Conservation (phyloP, 495 filamentous ascomycete species). For the Evansstolkia leycettana region DNA sequence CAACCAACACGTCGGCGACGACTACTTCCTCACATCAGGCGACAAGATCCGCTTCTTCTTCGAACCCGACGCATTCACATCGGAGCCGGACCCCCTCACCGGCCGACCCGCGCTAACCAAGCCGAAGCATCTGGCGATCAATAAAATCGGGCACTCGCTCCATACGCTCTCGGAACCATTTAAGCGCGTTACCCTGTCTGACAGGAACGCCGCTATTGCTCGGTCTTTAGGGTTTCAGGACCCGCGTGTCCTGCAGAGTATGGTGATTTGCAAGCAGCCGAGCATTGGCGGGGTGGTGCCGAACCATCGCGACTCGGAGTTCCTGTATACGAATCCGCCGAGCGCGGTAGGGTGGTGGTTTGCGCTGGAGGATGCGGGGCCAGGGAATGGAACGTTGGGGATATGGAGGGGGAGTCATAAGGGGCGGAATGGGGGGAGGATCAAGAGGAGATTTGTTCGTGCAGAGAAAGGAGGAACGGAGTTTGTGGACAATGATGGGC, state of each 20-base stretch:
- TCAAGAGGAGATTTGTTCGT: slow-evolving; percentile 66
- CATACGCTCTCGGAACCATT: slow-evolving; percentile 68
- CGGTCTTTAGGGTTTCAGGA: slow-evolving; percentile 57
- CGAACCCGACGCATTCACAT: slow-evolving; percentile 55
- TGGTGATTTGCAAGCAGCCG: slow-evolving; percentile 98
- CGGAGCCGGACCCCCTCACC: slow-evolving; percentile 23
- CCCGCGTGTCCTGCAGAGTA: slow-evolving; percentile 74
- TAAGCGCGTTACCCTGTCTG: slow-evolving; percentile 41
- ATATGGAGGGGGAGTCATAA: slow-evolving; percentile 73
- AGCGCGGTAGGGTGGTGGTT: slow-evolving; percentile 92
- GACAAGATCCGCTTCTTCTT: slow-evolving; percentile 97
- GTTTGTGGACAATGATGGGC: slow-evolving; percentile 39
- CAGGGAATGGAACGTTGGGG: slow-evolving; percentile 74
- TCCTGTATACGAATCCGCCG: slow-evolving; percentile 85
- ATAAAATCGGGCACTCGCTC: slow-evolving; percentile 93
- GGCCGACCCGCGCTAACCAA: slow-evolving; percentile 44
- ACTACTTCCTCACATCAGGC: slow-evolving; percentile 81
- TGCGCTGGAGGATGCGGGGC: slow-evolving; percentile 81
- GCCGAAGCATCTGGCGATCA: slow-evolving; percentile 73
- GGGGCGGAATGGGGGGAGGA: slow-evolving; percentile 25
- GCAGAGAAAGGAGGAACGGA: slow-evolving; percentile 41
- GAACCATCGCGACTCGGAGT: slow-evolving; percentile 82
- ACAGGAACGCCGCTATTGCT: slow-evolving; percentile 53
- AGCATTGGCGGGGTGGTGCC: slow-evolving; percentile 85
- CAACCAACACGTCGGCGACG: slow-evolving; percentile 69